A percentile compares a stretch with the other conserved stretches of the same genome.
These are phyloP conservation scores for Schoenoplectus triqueter DNA, from an alignment of 202 grass and related monocot genomes.

Conservation along the genomic window DNA sequence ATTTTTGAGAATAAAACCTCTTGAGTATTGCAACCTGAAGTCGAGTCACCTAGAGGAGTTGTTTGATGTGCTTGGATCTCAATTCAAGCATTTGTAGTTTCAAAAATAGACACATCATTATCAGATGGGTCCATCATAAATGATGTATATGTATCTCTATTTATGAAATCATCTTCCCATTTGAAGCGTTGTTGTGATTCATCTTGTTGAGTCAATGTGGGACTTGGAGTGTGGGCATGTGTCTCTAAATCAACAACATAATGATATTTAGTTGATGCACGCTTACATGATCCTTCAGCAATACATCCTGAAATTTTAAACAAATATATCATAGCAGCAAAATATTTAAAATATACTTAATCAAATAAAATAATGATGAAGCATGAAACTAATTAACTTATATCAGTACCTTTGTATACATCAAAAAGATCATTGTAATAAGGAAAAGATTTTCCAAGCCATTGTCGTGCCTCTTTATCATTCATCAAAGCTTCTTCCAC, in stretches of 20 bases:
- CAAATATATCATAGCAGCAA: background rate
- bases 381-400: too few relatives aligned
- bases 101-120: background rate
- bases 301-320: background rate
- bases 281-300: background rate
- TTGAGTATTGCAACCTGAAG: background rate
- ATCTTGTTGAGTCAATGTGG: background rate
- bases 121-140: background rate
- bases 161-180: background rate
- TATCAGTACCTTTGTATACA: slow-evolving; percentile 23
- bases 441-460: slow-evolving; percentile 18
- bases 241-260: background rate
- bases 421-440: slow-evolving; percentile 31
- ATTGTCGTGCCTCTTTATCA: slow-evolving; percentile 27
- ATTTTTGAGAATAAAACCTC: background rate
- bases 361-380: too few relatives aligned
- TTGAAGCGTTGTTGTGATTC: background rate
- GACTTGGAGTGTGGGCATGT: background rate
- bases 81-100: background rate
- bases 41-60: background rate
- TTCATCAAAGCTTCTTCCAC: slow-evolving; percentile 23
- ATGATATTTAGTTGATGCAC: background rate
- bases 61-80: background rate
- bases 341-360: background rate
- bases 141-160: background rate